Evolutionary conservation across 441 rosid species (phyloP), one percentile per base, ranked within the genome.

Genomic region (Pelargonium citronellum): DNA sequence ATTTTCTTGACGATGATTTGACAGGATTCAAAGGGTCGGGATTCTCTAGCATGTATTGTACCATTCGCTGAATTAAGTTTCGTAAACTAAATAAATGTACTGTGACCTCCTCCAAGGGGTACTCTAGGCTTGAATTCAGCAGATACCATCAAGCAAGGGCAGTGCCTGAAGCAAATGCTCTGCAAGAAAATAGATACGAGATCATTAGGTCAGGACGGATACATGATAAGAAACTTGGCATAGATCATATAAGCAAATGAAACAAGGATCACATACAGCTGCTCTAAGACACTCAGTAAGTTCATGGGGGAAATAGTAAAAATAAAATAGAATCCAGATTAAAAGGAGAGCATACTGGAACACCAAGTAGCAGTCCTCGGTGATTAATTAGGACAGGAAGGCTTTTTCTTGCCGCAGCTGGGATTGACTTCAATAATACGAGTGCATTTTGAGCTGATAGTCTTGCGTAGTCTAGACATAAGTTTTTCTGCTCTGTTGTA

Each of bases 51-150:
- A 39, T 39, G 43, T 39, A 39, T 7, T 7, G 43, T 39, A 39
- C 43, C 43, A 7, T 39, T 39, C 8, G 30, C 63, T 58, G 30
- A 22, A 58, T 58, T 58, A 58, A 58, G 63, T 30, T 58, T 58
- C 22, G 17, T 57, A 17, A 70, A 64, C 69, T 82, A 91, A 4
- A 88, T 22, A 83, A 88, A 95, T 67, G 95, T 89, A 73, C 81
- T 78, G 64, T 79, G 61, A 69, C 99, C 97, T 69, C 98, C 95
- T n/a, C 96, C 96, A 7, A 90, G 96, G 39, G 95, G 96, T 71
- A 87, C 90, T 79, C 85, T 84, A 63, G 99, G 96, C 77, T 85
- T 83, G 85, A 87, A 92, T 71, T 68, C 79, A 68, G 84, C 84
- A 46, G 87, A 82, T 11, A 79, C 87, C 27, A 11, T 70, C 74